Evolutionary conservation across 176 grass and related monocot genomes (phyloP).

Genomic region (Sorghum bicolor): DNA sequence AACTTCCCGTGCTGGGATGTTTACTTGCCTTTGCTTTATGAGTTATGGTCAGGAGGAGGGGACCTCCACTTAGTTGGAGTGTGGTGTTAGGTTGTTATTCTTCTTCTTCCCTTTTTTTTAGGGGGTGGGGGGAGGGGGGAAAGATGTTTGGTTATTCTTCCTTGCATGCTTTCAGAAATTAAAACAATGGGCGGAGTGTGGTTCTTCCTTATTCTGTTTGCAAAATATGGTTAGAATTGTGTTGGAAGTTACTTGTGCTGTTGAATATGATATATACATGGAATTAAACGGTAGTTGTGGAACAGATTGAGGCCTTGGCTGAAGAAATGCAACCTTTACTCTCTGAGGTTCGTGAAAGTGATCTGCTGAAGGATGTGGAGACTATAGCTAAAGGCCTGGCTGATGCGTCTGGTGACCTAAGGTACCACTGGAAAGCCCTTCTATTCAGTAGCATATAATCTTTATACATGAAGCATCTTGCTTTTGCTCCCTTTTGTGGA

Average conservation of each 20-base stretch:
- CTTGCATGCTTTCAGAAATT: neutral
- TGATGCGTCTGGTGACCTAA: slow-evolving; percentile 76
- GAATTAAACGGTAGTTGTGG: slow-evolving; percentile 45
- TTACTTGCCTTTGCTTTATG: neutral
- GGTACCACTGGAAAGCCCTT: slow-evolving; percentile 37
- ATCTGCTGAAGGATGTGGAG: slow-evolving; percentile 88
- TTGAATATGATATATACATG: slow-evolving; percentile 27
- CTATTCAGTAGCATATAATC: neutral
- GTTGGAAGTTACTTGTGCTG: neutral
- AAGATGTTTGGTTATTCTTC: neutral
- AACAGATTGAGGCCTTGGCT: slow-evolving; percentile 91
- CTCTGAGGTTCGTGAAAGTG: slow-evolving; percentile 64
- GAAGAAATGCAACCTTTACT: slow-evolving; percentile 92
- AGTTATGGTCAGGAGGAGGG: slow-evolving; percentile 13
- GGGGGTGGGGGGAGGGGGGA: no score
- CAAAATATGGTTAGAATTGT: neutral
- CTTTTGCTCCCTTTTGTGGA: neutral
- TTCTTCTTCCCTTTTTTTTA: neutral
- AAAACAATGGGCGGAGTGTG: neutral
- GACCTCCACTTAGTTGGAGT: slow-evolving; percentile 18
- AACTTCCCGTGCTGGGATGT: neutral
- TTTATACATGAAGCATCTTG: neutral
- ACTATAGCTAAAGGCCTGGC: slow-evolving; percentile 84
- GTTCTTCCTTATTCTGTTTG: slow-evolving; percentile 18
- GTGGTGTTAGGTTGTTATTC: neutral